A percentile compares a stretch with the other conserved stretches of the same genome.
Evolutionary conservation across 257 asterid genomes (phyloP).

Genomic region (Forsythia viridissima): DNA sequence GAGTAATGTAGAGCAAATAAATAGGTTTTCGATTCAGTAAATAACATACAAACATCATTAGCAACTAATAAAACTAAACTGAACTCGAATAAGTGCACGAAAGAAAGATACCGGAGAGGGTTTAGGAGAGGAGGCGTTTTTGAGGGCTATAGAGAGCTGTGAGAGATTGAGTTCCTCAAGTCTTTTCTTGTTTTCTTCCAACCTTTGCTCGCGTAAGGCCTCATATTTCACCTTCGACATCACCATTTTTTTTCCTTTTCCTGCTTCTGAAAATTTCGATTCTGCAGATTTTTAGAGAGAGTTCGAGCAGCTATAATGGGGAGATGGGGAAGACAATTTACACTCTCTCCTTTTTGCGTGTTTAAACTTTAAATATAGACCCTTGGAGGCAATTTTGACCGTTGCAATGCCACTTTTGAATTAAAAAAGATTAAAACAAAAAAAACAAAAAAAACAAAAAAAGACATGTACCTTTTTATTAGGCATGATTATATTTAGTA

Average conservation of each 20-base stretch:
- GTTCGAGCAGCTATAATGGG: not conserved
- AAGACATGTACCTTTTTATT: too few relatives aligned
- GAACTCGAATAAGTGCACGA: not conserved
- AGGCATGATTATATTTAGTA: too few relatives aligned
- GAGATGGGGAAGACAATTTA: not conserved
- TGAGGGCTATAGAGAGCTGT: slow-evolving; percentile 69
- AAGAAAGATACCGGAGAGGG: slow-evolving; percentile 63
- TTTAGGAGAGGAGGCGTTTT: slow-evolving; percentile 59
- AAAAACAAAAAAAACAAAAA: not conserved
- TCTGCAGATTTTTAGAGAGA: not conserved
- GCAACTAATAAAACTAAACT: not conserved
- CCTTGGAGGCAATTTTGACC: slow-evolving; percentile 50
- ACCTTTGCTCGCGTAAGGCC: slow-evolving; percentile 55
- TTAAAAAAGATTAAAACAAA: not conserved
- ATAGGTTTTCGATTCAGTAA: not conserved
- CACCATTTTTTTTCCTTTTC: slow-evolving; percentile 48
- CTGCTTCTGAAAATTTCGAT: not conserved
- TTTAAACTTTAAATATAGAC: slow-evolving; percentile 26
- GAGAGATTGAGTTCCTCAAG: slow-evolving; percentile 86
- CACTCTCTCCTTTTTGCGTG: not conserved
- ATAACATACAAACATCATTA: not conserved
- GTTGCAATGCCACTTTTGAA: slow-evolving; percentile 53
- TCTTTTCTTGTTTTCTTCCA: slow-evolving; percentile 90
- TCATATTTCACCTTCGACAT: slow-evolving; percentile 60
- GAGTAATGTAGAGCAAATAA: slow-evolving; percentile 2